Percentiles rank a stretch among this genome's conserved stretches.
phyloP scores from a whole-genome alignment of 805 yeast species.

The Torulaspora maleeae region DNA sequence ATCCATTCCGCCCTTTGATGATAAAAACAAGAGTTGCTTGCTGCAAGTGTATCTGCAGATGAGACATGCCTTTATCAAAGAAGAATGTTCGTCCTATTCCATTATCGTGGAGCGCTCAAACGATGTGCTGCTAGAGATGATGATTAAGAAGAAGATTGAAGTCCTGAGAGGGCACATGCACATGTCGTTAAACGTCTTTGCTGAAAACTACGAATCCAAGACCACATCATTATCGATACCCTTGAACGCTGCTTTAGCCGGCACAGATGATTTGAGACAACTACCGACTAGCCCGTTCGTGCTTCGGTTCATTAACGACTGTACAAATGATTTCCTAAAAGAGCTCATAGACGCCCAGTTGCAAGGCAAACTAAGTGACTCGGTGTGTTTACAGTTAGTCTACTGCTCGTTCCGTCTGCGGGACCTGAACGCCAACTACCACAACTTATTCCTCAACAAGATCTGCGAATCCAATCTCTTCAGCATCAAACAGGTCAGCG shows the following conservation, averaged over 20 bases:
- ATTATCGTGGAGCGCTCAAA: conserved; percentile 17
- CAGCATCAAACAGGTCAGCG: conserved; percentile 19
- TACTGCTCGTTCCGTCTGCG: conserved; percentile 86
- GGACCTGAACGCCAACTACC: conserved; percentile 33
- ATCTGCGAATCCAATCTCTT: conserved; percentile 25
- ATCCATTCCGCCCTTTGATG: conserved; percentile 54
- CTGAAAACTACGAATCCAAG: conserved; percentile 26
- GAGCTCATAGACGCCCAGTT: conserved; percentile 28
- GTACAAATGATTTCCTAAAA: conserved; percentile 33
- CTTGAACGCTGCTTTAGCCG: conserved; percentile 3
- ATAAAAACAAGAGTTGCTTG: conserved; percentile 29
- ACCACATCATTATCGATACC: conserved; percentile 24
- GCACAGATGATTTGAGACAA: background rate
- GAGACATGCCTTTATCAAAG: conserved; percentile 60
- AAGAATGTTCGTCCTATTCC: conserved; percentile 48
- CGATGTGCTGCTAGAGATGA: conserved; percentile 27
- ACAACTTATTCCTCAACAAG: conserved; percentile 30
- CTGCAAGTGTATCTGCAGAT: conserved; percentile 62
- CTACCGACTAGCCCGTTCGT: conserved; percentile 28
- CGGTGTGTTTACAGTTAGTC: conserved; percentile 73
- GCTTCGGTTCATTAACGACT: conserved; percentile 34
- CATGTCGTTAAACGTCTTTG: conserved; percentile 27
- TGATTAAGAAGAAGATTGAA: conserved; percentile 71
- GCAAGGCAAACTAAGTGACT: conserved; percentile 46
- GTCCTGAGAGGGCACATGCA: conserved; percentile 64